Evolutionary conservation across 108 stramenopile species (phyloP), one percentile per base, ranked within the genome.

Genomic region (Cylindrotheca fusiformis): DNA sequence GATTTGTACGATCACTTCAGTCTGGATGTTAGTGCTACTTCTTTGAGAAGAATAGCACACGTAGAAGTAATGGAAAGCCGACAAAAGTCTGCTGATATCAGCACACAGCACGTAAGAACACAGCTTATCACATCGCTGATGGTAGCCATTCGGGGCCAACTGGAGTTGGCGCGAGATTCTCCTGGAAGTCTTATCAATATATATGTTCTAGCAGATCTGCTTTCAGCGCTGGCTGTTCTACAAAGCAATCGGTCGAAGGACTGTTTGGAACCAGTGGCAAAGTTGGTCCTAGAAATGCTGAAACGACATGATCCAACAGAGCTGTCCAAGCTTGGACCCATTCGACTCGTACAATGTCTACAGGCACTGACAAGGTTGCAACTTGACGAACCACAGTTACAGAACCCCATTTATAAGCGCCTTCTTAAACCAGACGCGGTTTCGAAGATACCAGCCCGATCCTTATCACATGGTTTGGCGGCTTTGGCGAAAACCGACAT

Each of bases 341-440:
- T 63, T 21, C 45, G 54, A 25, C 32, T 71, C 14, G 32, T 71
- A 0, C 60, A 71, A 56, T 71, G 69, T 28, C 61, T 71, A 6
- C 62, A 71, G 32, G 69, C 69, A 14, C 56, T 62, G 47, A 49
- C 54, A 5, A 62, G 49, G 26, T 59, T 71, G n/a, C 59, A 55
- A 3, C 48, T 63, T 3, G 47, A 31, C 4, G 58, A 71, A 28
- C 17, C 55, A 1, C 21, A 32, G 1, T 52, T 63, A 5, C 51
- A 71, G 23, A 23, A 55, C 28, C 49, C 51, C 4, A 71, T 71
- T 14, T 63, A 31, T 29, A 26, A 46, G 25, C 69, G 60, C 25
- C 54, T 71, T 10, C 48, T 63, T 6, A 71, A 63, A 71, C 61
- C 69, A 22, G 60, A 71, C 31, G 60, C 61, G 2, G 26, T 61